Evolutionary conservation across 2,329 filamentous ascomycete genomes (phyloP), one percentile per base, ranked within the genome.

Genomic region (Botrytis galanthina): DNA sequence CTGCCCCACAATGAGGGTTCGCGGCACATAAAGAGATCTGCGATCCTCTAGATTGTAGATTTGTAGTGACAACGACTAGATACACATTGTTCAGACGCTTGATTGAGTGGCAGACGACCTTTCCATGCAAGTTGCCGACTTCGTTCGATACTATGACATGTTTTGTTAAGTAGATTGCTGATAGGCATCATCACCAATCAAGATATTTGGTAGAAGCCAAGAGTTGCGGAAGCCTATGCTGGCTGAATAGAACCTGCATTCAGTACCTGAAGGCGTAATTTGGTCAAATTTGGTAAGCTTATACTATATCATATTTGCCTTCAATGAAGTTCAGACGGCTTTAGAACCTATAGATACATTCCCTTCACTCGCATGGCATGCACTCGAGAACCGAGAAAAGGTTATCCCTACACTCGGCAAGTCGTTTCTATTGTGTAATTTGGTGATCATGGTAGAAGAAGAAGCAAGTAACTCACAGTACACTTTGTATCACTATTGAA

Each of bases 321-420:
- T 51, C 2, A 14, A 37, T 67, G 32, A 48, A 32, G 14, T 37
- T 51, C 22, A 37, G 39, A 37, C 42, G 29, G 35, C 18, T 68
- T 6, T 26, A 32, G 4, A 10, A 14, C 37, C 46, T 29, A 54
- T 54, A 42, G 46, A 61, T 61, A 29, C 51, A 54, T 54, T 8
- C 32, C 16, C 29, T 68, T 37, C 35, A 29, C 35, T 29, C 9
- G 48, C 46, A 54, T 68, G 48, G 39, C 26, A 68, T 57, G 66
- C 39, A 69, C n/a, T 16, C 20, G n/a, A 69, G 66, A n/a, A 44
- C 26, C 26, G 66, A 68, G 66, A 26, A 57, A 68, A 32, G 37
- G 18, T 32, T 44, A 18, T 59, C 37, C 35, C 35, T 68, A 57
- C 35, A 42, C 48, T 57, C 26, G 32, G 5, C 16, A 16, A 26